Evolutionary conservation across 148 eudicot genomes (phyloP).

Genomic region (Hydrangea macrophylla): DNA sequence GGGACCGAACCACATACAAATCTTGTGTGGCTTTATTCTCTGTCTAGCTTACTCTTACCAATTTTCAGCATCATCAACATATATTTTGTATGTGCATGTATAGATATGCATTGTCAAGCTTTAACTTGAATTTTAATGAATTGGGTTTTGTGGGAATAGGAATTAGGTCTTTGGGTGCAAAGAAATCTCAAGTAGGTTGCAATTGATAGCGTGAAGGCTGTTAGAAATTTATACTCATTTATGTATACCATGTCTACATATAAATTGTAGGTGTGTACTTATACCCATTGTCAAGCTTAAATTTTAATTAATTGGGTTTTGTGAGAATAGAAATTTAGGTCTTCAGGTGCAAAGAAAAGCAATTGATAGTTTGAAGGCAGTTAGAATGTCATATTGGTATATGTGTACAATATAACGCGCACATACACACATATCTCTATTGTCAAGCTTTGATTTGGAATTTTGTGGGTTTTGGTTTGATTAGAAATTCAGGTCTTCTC

Average conservation of each 20-base stretch:
- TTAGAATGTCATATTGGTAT: no score
- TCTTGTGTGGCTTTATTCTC: no score
- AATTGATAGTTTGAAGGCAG: conserved; percentile 75
- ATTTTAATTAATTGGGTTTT: conserved; percentile 11
- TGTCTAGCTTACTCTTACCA: no score
- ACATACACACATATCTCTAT: no score
- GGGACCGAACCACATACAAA: no score
- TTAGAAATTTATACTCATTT: background rate
- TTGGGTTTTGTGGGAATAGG: no score
- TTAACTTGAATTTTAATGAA: background rate
- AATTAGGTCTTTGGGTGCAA: background rate
- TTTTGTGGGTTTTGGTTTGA: no score
- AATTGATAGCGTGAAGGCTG: background rate
- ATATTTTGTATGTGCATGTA: background rate
- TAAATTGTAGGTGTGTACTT: background rate
- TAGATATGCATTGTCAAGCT: background rate
- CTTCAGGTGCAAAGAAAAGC: conserved; percentile 71
- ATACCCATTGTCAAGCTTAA: background rate
- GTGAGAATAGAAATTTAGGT: conserved; percentile 62
- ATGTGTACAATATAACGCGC: no score
- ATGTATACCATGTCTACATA: no score
- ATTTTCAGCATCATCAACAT: no score
- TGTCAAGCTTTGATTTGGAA: no score
- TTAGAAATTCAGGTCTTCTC: no score
- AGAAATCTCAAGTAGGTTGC: background rate